These are phyloP conservation scores for Citrus hindsii DNA, from an alignment of 345 rosid genomes.

Conservation along the genomic window DNA sequence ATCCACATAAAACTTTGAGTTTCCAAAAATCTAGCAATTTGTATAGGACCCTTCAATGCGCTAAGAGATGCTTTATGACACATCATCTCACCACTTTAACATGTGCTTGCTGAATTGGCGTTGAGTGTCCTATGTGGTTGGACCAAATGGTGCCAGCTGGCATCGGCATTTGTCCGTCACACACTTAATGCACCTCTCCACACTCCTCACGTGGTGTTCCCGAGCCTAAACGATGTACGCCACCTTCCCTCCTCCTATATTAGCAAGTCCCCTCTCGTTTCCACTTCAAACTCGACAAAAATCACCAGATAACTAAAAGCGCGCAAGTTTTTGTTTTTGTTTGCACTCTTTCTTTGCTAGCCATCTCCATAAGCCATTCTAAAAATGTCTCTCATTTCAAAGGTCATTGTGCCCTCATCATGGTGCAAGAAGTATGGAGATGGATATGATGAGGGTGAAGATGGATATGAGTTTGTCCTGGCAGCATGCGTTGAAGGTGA, in stretches of 20 bases:
- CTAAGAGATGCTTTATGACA: background rate
- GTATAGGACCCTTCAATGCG: background rate
- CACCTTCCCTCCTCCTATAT: slow-evolving; percentile 4
- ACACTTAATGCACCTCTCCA: slow-evolving; percentile 2
- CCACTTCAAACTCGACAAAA: background rate
- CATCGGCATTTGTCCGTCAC: slow-evolving; percentile 11
- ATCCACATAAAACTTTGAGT: too few relatives aligned
- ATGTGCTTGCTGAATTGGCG: slow-evolving; percentile 11
- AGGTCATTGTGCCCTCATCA: background rate
- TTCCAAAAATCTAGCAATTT: background rate
- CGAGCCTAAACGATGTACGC: slow-evolving; percentile 7
- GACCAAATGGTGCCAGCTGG: background rate
- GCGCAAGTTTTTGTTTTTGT: background rate
- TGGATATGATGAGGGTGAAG: background rate
- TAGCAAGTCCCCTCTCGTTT: background rate
- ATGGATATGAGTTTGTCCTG: background rate
- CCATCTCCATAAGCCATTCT: background rate
- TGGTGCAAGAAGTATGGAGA: slow-evolving; percentile 6
- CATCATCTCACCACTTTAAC: background rate
- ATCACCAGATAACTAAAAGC: background rate
- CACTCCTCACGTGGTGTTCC: slow-evolving; percentile 21
- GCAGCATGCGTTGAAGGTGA: slow-evolving; percentile 12
- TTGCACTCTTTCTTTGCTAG: too few relatives aligned
- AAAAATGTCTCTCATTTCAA: slow-evolving; percentile 13
- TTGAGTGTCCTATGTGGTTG: background rate